These are phyloP conservation scores for Alisma plantagoaquatica DNA, from an alignment of 106 monocot genomes.

Conservation along the genomic window DNA sequence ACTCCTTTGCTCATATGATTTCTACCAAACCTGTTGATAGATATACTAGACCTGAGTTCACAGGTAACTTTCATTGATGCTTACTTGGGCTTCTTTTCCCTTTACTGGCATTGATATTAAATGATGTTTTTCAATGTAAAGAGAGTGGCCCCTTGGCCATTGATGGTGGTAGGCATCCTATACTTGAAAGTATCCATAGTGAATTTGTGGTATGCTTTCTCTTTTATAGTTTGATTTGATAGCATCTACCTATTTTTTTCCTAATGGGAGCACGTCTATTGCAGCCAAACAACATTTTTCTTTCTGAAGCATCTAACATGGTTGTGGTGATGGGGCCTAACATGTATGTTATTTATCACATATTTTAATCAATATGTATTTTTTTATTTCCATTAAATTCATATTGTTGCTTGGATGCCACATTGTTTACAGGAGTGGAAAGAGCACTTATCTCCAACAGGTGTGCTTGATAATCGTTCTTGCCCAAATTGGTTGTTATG, in stretches of 20 bases:
- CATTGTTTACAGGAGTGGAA: constrained; percentile 87
- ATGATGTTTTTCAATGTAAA: constrained; percentile 9
- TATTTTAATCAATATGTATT: not conserved
- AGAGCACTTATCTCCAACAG: constrained; percentile 98
- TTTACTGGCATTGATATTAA: not conserved
- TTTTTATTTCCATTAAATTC: not conserved
- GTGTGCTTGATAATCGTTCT: constrained; percentile 82
- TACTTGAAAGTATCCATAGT: constrained; percentile 63
- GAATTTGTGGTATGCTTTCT: constrained; percentile 72
- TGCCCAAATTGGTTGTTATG: constrained; percentile 94
- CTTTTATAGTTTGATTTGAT: not conserved
- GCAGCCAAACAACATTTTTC: constrained; percentile 97
- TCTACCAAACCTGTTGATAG: constrained; percentile 82
- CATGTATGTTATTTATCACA: constrained; percentile 45
- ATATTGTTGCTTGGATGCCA: not conserved
- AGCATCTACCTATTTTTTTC: constrained; percentile 6
- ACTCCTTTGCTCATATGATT: constrained; percentile 93
- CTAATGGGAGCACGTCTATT: constrained; percentile 4
- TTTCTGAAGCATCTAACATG: constrained; percentile 98
- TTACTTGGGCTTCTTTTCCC: not conserved
- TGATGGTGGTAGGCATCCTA: constrained; percentile 93
- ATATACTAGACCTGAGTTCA: constrained; percentile 92
- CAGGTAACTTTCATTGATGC: constrained; percentile 28
- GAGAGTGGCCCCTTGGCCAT: constrained; percentile 95
- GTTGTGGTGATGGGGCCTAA: constrained; percentile 93